These are phyloP conservation scores for Hericium coralloides DNA, from an alignment of 768 basidiomycete species.

Conservation along the genomic window DNA sequence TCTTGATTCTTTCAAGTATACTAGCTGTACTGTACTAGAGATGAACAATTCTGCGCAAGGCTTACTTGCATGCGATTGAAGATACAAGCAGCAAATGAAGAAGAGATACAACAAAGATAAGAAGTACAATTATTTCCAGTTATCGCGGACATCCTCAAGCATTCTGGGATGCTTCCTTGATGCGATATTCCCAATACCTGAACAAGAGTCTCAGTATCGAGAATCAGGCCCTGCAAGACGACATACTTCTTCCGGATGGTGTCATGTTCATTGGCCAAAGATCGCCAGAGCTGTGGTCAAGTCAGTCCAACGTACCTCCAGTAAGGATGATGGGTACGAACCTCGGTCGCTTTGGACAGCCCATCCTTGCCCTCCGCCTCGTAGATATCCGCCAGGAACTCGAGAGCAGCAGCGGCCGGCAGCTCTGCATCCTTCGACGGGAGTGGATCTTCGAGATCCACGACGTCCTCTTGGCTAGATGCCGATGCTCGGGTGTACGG, in stretches of 20 bases:
- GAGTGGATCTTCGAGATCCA: conserved; percentile 67
- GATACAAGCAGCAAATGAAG: no score
- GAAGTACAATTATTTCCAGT: no score
- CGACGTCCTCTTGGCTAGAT: conserved; percentile 33
- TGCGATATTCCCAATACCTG: conserved; percentile 77
- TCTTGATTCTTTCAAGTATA: no score
- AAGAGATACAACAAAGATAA: no score
- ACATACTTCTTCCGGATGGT: conserved; percentile 68
- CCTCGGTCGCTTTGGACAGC: conserved; percentile 29
- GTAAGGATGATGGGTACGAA: conserved; percentile 8
- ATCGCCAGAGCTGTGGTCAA: conserved; percentile 52
- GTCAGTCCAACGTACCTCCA: neutral
- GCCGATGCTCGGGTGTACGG: conserved; percentile 44
- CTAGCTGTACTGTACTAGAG: no score
- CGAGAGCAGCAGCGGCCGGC: conserved; percentile 72
- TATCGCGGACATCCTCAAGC: neutral
- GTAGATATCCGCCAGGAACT: conserved; percentile 76
- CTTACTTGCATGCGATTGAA: no score
- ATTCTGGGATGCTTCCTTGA: conserved; percentile 35
- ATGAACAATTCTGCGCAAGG: no score
- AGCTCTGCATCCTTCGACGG: conserved; percentile 59
- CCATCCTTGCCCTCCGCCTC: conserved; percentile 47
- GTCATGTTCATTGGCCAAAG: conserved; percentile 61
- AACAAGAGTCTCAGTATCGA: conserved; percentile 12
- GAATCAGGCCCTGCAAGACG: conserved; percentile 5